Conservation (phyloP, 2,329 filamentous ascomycete genomes). For the Pestalotiopsis sp. region DNA sequence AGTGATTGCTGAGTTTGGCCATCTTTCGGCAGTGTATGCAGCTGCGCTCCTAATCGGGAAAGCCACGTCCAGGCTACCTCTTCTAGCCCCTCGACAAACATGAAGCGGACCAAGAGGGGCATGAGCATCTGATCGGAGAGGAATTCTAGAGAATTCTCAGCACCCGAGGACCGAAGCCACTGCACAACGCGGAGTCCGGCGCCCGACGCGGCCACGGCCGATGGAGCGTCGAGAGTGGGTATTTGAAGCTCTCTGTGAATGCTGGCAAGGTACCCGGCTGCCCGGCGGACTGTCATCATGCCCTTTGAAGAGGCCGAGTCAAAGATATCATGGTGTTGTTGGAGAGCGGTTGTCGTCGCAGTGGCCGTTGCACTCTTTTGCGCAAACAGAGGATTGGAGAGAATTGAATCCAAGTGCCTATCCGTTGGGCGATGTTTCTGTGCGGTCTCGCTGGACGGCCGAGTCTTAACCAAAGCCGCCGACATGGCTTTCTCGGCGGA, state of each 20-base stretch:
- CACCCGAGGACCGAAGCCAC: conserved; percentile 56
- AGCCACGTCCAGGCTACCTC: conserved; percentile 57
- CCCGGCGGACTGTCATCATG: conserved; percentile 56
- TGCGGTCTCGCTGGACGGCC: conserved; percentile 4
- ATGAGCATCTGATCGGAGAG: conserved; percentile 41
- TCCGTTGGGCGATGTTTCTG: conserved; percentile 40
- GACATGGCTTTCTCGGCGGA: conserved; percentile 14
- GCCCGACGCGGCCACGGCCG: conserved; percentile 41
- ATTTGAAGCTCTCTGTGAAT: conserved; percentile 43
- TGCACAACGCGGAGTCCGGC: conserved; percentile 50
- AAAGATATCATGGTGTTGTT: conserved; percentile 56
- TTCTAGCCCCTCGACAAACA: conserved; percentile 55
- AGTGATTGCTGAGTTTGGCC: conserved; percentile 16
- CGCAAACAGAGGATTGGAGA: conserved; percentile 58
- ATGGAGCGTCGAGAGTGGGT: conserved; percentile 30
- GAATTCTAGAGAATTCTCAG: conserved; percentile 48
- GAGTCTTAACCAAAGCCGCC: conserved; percentile 1
- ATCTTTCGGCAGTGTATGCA: conserved; percentile 15
- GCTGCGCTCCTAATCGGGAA: conserved; percentile 33
- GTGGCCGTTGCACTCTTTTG: conserved; percentile 19
- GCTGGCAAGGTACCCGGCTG: conserved; percentile 54
- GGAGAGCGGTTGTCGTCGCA: conserved; percentile 9
- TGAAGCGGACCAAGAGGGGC: conserved; percentile 45
- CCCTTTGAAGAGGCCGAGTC: conserved; percentile 56
- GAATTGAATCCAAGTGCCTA: conserved; percentile 56